Evolutionary conservation across 331 rosid genomes (phyloP).

Genomic region (Arachis monticola): DNA sequence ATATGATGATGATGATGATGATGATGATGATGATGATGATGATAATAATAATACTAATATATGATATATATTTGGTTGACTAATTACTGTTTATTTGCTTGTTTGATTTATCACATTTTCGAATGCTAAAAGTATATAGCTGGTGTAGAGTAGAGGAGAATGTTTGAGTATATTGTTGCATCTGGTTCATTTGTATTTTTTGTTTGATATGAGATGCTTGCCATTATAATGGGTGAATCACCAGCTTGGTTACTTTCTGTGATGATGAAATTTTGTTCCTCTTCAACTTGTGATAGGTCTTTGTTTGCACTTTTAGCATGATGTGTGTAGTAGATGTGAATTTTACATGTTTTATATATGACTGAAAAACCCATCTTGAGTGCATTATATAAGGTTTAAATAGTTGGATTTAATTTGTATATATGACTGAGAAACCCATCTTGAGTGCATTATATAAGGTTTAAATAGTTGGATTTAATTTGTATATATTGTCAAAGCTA

Average conservation of each 20-base stretch:
- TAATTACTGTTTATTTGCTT: slow-evolving; percentile 23
- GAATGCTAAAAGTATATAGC: neutral
- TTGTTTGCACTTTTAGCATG: no score
- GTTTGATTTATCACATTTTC: slow-evolving; percentile 14
- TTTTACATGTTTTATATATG: no score
- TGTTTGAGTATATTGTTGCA: neutral
- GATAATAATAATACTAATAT: neutral
- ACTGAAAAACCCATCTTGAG: neutral
- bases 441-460: no score
- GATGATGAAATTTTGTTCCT: no score
- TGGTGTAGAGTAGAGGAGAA: neutral
- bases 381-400: neutral
- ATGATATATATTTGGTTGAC: slow-evolving; percentile 7
- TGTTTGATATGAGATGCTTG: neutral
- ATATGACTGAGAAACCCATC: no score
- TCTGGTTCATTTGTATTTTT: slow-evolving; percentile 1
- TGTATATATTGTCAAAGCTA: no score
- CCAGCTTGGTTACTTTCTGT: no score
- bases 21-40: no score
- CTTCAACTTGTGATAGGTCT: no score
- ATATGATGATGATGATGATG: neutral
- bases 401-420: neutral
- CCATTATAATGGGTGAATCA: neutral
- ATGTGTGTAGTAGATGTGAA: no score
- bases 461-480: no score